phyloP scores from a whole-genome alignment of 2,329 filamentous ascomycete species.

The Metarhizium brunneum region DNA sequence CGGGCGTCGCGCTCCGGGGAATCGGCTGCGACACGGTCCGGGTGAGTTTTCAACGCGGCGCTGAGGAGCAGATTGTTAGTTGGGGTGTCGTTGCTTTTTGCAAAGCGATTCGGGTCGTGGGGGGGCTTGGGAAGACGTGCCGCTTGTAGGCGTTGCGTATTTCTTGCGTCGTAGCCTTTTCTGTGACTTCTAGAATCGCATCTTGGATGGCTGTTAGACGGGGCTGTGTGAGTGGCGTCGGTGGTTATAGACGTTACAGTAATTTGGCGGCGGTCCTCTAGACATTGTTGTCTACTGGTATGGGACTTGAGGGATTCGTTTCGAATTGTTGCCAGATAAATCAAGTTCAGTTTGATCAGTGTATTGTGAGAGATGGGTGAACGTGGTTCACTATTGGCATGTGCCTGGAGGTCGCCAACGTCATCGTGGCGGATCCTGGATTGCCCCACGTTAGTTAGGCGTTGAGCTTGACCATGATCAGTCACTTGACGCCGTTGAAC shows the following conservation, averaged over 20 bases:
- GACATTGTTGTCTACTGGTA: slow-evolving; percentile 19
- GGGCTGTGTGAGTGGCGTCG: background rate
- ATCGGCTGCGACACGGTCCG: slow-evolving; percentile 76
- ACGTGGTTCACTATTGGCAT: background rate
- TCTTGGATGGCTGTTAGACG: slow-evolving; percentile 37
- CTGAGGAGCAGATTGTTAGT: slow-evolving; percentile 29
- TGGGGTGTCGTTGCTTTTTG: background rate
- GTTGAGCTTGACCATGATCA: background rate
- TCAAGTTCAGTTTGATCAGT: background rate
- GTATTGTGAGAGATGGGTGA: background rate
- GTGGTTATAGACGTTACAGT: slow-evolving; percentile 35
- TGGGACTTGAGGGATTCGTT: background rate
- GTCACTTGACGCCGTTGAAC: background rate
- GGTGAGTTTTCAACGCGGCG: slow-evolving; percentile 84
- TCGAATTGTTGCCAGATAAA: background rate
- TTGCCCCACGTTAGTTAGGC: background rate
- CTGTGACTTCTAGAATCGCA: slow-evolving; percentile 61
- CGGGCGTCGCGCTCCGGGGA: slow-evolving; percentile 74
- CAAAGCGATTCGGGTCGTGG: slow-evolving; percentile 9
- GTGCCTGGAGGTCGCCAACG: slow-evolving; percentile 9
- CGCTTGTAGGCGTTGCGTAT: slow-evolving; percentile 93
- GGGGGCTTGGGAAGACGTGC: slow-evolving; percentile 28
- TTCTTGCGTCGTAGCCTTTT: slow-evolving; percentile 69
- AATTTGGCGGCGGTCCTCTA: slow-evolving; percentile 41
- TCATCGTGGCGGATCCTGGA: slow-evolving; percentile 31